Percentiles rank a stretch among this genome's conserved stretches.
These are phyloP conservation scores for Globisporangium mamillatum DNA, from an alignment of 352 stramenopile species.

Conservation along the genomic window DNA sequence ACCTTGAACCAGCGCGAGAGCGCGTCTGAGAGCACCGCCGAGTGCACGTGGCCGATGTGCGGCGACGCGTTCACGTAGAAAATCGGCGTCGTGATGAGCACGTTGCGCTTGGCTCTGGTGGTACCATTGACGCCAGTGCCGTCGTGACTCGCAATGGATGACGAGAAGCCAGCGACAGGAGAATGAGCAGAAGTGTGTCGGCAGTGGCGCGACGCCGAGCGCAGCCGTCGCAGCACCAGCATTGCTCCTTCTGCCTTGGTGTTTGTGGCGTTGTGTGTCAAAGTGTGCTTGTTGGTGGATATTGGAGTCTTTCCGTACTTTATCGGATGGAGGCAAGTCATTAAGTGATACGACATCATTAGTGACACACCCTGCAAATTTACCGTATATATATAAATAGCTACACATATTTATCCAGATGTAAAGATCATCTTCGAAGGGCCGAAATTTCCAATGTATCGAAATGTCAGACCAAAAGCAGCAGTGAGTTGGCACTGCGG, in stretches of 20 bases:
- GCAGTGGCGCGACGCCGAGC: slow-evolving; percentile 1
- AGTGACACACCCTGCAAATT: too few relatives aligned
- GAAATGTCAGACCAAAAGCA: too few relatives aligned
- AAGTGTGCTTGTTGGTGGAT: background rate
- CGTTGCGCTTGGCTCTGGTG: slow-evolving; percentile 7
- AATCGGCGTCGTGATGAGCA: slow-evolving; percentile 96
- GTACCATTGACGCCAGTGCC: background rate
- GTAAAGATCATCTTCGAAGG: too few relatives aligned
- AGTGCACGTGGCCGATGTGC: slow-evolving; percentile 99
- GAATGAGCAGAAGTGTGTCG: background rate
- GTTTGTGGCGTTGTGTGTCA: background rate
- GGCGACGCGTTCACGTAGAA: slow-evolving; percentile 99
- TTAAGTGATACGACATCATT: background rate
- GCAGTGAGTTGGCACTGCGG: too few relatives aligned
- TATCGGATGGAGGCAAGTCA: background rate
- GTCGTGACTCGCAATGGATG: background rate
- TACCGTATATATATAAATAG: too few relatives aligned
- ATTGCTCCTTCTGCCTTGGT: background rate
- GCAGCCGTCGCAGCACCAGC: slow-evolving; percentile 6
- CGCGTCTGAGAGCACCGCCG: slow-evolving; percentile 88
- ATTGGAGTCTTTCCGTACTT: background rate
- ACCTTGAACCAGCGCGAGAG: slow-evolving; percentile 78
- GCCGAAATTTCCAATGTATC: too few relatives aligned
- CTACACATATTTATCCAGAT: too few relatives aligned
- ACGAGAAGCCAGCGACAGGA: background rate